phyloP scores from a whole-genome alignment of 116 monocot species.

The Papilionanthe hybrid region DNA sequence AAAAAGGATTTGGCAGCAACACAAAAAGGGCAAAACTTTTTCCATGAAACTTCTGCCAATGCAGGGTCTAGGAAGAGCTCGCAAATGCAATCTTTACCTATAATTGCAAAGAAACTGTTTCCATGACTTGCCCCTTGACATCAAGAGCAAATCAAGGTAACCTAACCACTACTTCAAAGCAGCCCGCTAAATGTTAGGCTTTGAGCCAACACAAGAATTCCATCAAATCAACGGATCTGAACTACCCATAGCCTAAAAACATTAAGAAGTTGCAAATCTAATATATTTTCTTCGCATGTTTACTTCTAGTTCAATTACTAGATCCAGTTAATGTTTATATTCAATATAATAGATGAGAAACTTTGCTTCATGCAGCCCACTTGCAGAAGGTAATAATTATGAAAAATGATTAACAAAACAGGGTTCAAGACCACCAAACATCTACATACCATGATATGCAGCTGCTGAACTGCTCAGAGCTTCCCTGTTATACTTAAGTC shows the following conservation, averaged over 20 bases:
- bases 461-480: constrained; percentile 3
- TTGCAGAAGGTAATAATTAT: background rate
- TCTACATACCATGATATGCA: constrained; percentile 3
- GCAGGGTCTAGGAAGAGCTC: background rate
- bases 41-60: background rate
- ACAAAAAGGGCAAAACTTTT: background rate
- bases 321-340: background rate
- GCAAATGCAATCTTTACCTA: background rate
- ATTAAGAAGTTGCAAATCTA: background rate
- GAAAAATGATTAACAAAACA: background rate
- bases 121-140: background rate
- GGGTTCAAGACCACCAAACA: background rate
- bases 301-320: background rate
- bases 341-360: background rate
- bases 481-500: constrained; percentile 2
- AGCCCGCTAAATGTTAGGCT: background rate
- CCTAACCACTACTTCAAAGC: background rate
- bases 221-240: background rate
- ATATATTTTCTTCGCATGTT: background rate
- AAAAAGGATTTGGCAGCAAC: background rate
- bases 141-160: background rate
- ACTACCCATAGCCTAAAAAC: background rate
- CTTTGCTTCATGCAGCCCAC: background rate
- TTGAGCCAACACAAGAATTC: background rate
- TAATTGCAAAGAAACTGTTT: background rate